Conservation (phyloP, 164 flowering plant species). For the Piper betle region DNA sequence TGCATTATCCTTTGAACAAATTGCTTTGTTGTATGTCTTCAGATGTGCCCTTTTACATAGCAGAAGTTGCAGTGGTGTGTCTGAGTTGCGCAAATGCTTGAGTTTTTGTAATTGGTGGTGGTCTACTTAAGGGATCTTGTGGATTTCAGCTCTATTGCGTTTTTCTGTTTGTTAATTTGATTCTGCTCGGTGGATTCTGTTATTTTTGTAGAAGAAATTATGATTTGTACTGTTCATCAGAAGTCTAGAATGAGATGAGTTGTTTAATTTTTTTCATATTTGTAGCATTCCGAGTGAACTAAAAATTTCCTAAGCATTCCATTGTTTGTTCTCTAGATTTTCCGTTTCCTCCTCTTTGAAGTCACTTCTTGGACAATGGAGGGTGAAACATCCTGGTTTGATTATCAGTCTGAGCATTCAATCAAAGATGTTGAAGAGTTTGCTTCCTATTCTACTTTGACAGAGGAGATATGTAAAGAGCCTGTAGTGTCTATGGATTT, state of each 20-base stretch:
- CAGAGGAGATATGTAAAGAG: conserved; percentile 34
- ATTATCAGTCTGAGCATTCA: conserved; percentile 2
- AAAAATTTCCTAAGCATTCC: background rate
- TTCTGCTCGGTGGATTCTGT: background rate
- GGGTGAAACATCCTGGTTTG: conserved; percentile 20
- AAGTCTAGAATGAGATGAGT: background rate
- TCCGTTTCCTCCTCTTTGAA: background rate
- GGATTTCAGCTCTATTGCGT: background rate
- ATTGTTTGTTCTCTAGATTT: background rate
- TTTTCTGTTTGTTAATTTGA: background rate
- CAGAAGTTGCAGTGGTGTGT: no score
- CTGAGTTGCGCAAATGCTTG: no score
- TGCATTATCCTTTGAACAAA: no score
- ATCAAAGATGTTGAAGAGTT: conserved; percentile 18
- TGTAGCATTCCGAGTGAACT: background rate
- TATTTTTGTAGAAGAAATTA: background rate
- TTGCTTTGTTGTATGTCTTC: no score
- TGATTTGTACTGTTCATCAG: background rate
- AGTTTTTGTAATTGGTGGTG: no score
- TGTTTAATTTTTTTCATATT: background rate
- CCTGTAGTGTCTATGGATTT: conserved; percentile 34
- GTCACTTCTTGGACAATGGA: conserved; percentile 14
- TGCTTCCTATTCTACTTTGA: conserved; percentile 30
- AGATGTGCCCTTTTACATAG: no score
- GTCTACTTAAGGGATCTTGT: no score